Base-by-base conservation (phyloP, 192 early-diverging fungal species). In the Diversispora eburnea region DNA sequence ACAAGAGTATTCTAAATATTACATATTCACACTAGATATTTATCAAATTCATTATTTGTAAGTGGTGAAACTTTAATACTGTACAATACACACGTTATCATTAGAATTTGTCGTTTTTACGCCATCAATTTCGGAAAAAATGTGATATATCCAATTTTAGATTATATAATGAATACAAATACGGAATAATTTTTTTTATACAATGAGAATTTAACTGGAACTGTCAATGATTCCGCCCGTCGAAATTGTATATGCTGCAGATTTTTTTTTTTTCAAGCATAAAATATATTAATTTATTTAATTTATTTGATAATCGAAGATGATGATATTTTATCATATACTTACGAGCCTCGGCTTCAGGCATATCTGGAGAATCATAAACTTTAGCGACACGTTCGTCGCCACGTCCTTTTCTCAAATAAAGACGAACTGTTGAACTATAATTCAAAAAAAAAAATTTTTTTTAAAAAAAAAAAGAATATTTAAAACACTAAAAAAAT, bases 361-460 rank as follows among this genome's bases (percentile, higher is more conserved):
- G 90, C 47, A 93, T 83, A 73, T 91, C 89, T n/a, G 93, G 93
- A 13, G 86, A 88, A 73, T 95, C 93, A 72, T 89, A 95, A 42
- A 95, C 84, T 74, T 95, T 95, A 65, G 88, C 89, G 33, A 95
- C 84, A 19, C 92, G 77, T 45, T 86, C 84, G 48, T 95, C 93
- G 3, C 89, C 92, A 67, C 93, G 82, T 0, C 93, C 93, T 74
- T 95, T 95, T 3, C 90, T 82, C 5, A 95, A 80, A 56, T 86
- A 93, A 8, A 95, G 77, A 17, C 93, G 85, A 4, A 92, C 93
- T 10, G 93, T 88, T 3, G 89, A 90, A 12, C 85, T 86, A 73
- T 75, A 74, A 7, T 72, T 66, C 61, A 64, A 74, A 4, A 17
- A 12, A 17, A 46, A 33, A 20, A 5, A n/a, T n/a, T n/a, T n/a